Percentiles rank a stretch among this genome's conserved stretches.
Conservation (phyloP, 805 yeast genomes). For the Sungouiella blattae region DNA sequence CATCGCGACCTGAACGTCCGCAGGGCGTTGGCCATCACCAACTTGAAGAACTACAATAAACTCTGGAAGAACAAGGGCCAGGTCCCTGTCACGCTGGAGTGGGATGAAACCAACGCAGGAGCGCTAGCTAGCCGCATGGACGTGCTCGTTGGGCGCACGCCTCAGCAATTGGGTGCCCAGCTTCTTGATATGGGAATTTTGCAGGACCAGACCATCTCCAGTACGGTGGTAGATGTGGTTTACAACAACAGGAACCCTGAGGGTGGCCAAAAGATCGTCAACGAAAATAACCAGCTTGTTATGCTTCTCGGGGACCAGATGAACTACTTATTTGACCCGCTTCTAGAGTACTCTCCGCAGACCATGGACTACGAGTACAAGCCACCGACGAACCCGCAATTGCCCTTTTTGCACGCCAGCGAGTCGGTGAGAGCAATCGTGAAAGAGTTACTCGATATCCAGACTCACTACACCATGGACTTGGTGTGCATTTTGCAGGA, state of each 20-base stretch:
- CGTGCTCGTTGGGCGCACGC: conserved; percentile 49
- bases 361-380: conserved; percentile 67
- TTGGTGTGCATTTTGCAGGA: conserved; percentile 75
- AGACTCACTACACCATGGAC: conserved; percentile 68
- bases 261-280: conserved; percentile 40
- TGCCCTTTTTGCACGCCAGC: conserved; percentile 5
- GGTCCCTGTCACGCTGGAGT: conserved; percentile 38
- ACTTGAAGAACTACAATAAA: conserved; percentile 62
- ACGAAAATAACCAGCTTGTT: conserved; percentile 72
- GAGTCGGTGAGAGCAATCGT: conserved; percentile 28
- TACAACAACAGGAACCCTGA: conserved; percentile 48
- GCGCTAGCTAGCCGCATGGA: conserved; percentile 64
- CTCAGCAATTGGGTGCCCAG: conserved; percentile 54
- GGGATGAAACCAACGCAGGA: conserved; percentile 87
- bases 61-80: conserved; percentile 38
- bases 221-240: conserved; percentile 68
- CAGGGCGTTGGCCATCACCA: conserved; percentile 71
- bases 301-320: conserved; percentile 77
- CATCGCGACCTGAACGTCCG: conserved; percentile 58
- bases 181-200: conserved; percentile 57
- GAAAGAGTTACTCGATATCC: conserved; percentile 65
- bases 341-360: conserved; percentile 90
- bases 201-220: conserved; percentile 46
- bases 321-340: conserved; percentile 85
- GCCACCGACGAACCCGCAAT: conserved; percentile 44